Evolutionary conservation across 2,329 filamentous ascomycete species (phyloP).

Genomic region (Pleomassaria siparia): DNA sequence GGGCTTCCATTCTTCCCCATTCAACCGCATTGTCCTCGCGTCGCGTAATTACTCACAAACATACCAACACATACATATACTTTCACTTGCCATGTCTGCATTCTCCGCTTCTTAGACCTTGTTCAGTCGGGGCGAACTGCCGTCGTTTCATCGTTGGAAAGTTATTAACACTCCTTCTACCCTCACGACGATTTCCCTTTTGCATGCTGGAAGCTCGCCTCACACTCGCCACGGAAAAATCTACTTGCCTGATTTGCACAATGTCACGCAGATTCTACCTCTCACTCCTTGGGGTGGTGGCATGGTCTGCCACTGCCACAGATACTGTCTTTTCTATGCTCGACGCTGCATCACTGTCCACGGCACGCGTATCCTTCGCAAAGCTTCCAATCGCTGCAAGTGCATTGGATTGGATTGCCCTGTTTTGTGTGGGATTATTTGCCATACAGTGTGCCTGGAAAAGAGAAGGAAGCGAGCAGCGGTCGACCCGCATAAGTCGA

Average conservation of each 20-base stretch:
- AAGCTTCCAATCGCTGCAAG: slow-evolving; percentile 34
- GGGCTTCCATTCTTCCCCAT: slow-evolving; percentile 21
- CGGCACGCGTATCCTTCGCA: slow-evolving; percentile 23
- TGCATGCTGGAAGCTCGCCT: neutral
- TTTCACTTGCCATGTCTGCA: slow-evolving; percentile 13
- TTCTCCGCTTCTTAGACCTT: slow-evolving; percentile 5
- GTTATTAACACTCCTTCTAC: slow-evolving; percentile 10
- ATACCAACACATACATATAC: slow-evolving; percentile 5
- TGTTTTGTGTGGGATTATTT: slow-evolving; percentile 33
- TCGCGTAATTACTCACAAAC: slow-evolving; percentile 4
- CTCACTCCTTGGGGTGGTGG: slow-evolving; percentile 35
- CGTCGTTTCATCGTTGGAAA: slow-evolving; percentile 8
- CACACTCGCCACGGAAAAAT: slow-evolving; percentile 11
- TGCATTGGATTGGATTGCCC: slow-evolving; percentile 31
- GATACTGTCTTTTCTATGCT: slow-evolving; percentile 40
- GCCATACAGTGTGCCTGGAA: slow-evolving; percentile 32
- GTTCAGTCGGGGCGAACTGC: slow-evolving; percentile 5
- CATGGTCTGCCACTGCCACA: slow-evolving; percentile 39
- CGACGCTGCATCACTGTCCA: slow-evolving; percentile 36
- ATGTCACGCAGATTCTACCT: slow-evolving; percentile 34
- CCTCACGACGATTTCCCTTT: neutral
- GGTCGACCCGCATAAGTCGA: slow-evolving; percentile 18
- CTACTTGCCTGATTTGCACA: too few relatives aligned
- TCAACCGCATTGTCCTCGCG: slow-evolving; percentile 19
- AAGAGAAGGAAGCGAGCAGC: slow-evolving; percentile 25